Evolutionary conservation across 208 protist genomes (phyloP), one percentile per base, ranked within the genome.

Genomic region (Leishmania mexicana): DNA sequence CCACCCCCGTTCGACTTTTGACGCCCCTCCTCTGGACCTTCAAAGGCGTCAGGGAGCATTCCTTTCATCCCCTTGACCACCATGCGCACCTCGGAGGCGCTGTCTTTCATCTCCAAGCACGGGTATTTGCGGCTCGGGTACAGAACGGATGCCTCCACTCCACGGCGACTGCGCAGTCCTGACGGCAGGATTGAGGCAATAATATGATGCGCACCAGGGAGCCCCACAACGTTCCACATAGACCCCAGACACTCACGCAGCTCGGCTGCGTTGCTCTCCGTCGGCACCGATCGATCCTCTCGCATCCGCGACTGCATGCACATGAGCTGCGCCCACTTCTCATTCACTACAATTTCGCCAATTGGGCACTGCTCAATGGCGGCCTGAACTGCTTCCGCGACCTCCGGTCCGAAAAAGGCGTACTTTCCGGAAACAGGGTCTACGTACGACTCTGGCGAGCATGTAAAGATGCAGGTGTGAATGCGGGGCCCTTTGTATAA

Each of bases 401-500:
- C 76, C 64, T 91, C 89, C 7, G 84, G 70, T 13, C 95, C 95
- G 71, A 92, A 97, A 78, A 94, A 95, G 13, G 94, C 64, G 28
- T 86, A 81, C 21, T 83, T 80, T 3, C 95, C 95, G 6, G 86
- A 94, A 0, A 92, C 87, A 0, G 95, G 88, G 81, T 96, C 88
- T 3, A 96, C 87, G 62, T 93, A 87, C 1, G 83, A 85, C 74
- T 94, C 89, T 10, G 93, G 93, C 42, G 83, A 93, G 79, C 92
- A 95, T 40, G 92, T 84, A 81, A 91, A 96, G 75, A 97, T 87
- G 85, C 91, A 96, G 8, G 90, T 96, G 87, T 97, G 95, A 21
- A 96, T 89, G 40, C 95, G 93, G 24, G 95, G 95, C 1, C 95
- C 95, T 73, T 87, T 89, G 81, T 90, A 97, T 13, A 96, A 79